Evolutionary conservation across 2,329 filamentous ascomycete species (phyloP), one percentile per base, ranked within the genome.

Genomic region (Calcarisporium arbuscula): DNA sequence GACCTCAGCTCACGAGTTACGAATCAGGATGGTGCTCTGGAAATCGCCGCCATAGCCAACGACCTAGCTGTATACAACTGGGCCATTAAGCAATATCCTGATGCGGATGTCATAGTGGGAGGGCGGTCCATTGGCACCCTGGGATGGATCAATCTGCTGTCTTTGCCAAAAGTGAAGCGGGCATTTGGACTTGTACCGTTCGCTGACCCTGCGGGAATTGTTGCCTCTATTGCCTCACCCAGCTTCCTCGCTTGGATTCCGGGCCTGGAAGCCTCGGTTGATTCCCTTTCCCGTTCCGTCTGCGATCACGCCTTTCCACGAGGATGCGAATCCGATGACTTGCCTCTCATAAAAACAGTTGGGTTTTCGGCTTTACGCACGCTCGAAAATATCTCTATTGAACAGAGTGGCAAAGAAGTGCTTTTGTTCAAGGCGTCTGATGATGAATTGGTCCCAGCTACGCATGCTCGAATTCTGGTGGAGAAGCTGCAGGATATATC

Each of bases 1-100:
- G 32, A 34, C 17, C 10, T 17, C n/a, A 34, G 32, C 22, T 34
- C 32, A 5, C 12, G 17, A 6, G 22, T 34, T 28, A 20, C 14
- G n/a, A 28, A 28, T 9, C n/a, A 26, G 7, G 17, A 20, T 17
- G 32, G 32, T 12, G 9, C 14, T 16, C 32, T 34, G 6, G 32
- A 34, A 15, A n/a, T 27, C 6, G 32, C 23, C 14, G 12, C 22
- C 17, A 34, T 18, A 34, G 7, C 10, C 32, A 19, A 34, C 32
- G 22, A 34, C 21, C 6, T 5, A 11, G 22, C 22, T 1, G 14
- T 17, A n/a, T 26, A 19, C 21, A 10, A 28, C 9, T 34, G 23
- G 20, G 23, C 15, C 11, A 18, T 8, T 8, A 19, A 27, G 14
- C 6, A 28, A 8, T 19, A 34, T 14, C 32, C 8, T 9, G 14